phyloP scores from a whole-genome alignment of 2,329 filamentous ascomycete genomes.

The Calonectria ilicicola region DNA sequence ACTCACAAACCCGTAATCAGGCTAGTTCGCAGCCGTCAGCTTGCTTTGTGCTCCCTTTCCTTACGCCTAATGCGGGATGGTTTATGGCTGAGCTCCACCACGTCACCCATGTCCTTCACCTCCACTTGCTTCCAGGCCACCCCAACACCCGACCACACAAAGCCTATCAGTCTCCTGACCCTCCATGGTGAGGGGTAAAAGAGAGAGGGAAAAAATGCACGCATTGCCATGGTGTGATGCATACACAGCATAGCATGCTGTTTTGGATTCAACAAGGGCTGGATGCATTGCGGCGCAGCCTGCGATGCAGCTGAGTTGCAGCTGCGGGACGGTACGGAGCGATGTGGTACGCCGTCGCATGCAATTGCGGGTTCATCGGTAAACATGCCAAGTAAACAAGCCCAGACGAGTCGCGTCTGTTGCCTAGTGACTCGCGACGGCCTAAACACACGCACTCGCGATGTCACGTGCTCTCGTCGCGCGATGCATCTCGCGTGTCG shows the following conservation, averaged over 20 bases:
- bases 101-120: constrained; percentile 34
- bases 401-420: constrained; percentile 36
- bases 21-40: constrained; percentile 39
- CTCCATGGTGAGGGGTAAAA: constrained; percentile 41
- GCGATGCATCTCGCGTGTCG: neutral
- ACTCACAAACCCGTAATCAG: constrained; percentile 28
- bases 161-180: constrained; percentile 37
- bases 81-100: constrained; percentile 38
- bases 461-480: constrained; percentile 34
- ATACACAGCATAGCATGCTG: constrained; percentile 40
- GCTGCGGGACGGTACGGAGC: constrained; percentile 12
- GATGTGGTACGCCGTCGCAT: constrained; percentile 5
- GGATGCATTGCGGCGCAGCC: constrained; percentile 22
- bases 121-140: constrained; percentile 25
- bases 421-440: constrained; percentile 12
- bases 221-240: constrained; percentile 36
- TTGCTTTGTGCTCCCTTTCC: constrained; percentile 29
- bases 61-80: constrained; percentile 41
- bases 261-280: constrained; percentile 42
- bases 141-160: constrained; percentile 27
- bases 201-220: constrained; percentile 37
- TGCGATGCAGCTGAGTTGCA: constrained; percentile 18
- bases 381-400: constrained; percentile 44
- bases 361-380: constrained; percentile 25
- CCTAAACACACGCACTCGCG: constrained; percentile 26